Evolutionary conservation across 345 rosid genomes (phyloP).

Genomic region (Cardamine chenopodiifolia): DNA sequence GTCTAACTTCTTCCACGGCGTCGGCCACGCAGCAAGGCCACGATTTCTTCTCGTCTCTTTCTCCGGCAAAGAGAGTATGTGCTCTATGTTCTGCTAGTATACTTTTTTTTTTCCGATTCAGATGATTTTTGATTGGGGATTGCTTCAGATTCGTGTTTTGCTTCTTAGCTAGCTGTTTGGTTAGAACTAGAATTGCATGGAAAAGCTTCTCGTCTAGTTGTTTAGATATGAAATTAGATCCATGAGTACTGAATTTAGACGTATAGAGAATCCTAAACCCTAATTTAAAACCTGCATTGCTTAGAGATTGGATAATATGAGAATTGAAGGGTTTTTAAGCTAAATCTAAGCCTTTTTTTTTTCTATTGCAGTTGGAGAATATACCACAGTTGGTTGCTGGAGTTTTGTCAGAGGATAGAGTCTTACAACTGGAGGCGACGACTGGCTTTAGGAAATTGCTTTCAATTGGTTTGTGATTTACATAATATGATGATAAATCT

Average conservation of each 20-base stretch:
- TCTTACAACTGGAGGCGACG: conserved; percentile 60
- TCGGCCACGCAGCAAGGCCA: conserved; percentile 43
- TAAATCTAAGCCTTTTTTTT: neutral
- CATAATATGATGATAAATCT: neutral
- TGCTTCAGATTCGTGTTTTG: neutral
- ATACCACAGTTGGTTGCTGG: conserved; percentile 61
- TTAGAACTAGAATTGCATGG: neutral
- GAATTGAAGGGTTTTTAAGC: neutral
- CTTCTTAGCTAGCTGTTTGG: neutral
- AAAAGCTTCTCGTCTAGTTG: neutral
- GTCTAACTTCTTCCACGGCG: conserved; percentile 36
- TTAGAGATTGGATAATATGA: neutral
- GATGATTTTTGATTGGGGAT: neutral
- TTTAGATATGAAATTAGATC: neutral
- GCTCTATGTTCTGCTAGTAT: neutral
- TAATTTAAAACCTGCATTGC: neutral
- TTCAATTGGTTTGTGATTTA: conserved; percentile 55
- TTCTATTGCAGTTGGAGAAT: conserved; percentile 53
- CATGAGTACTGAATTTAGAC: neutral
- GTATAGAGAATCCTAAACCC: neutral
- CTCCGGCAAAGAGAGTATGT: conserved; percentile 23
- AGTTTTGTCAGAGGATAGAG: conserved; percentile 56
- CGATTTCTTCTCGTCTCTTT: conserved; percentile 44
- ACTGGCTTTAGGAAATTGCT: conserved; percentile 65
- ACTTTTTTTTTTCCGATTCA: neutral